A percentile compares a stretch with the other conserved stretches of the same genome.
Evolutionary conservation across 257 asterid genomes (phyloP).

Genomic region (Solanum tarapatanum): DNA sequence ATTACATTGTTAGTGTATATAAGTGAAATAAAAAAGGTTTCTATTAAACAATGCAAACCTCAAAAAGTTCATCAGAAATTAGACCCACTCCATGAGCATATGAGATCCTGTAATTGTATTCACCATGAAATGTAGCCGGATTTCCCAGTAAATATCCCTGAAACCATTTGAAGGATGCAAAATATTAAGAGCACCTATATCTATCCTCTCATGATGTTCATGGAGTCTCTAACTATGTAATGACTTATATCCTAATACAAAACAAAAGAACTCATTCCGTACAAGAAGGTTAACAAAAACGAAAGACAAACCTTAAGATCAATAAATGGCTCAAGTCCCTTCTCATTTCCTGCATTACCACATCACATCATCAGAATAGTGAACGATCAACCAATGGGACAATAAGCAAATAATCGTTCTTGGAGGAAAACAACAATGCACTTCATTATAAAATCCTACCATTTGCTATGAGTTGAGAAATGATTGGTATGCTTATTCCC

Average conservation of each 20-base stretch:
- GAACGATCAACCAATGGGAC: background rate
- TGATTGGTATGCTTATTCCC: slow-evolving; percentile 8
- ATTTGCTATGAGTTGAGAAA: slow-evolving; percentile 5
- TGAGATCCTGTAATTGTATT: background rate
- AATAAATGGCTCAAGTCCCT: slow-evolving; percentile 1
- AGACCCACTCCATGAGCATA: slow-evolving; percentile 9
- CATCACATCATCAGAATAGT: background rate
- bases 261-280: background rate
- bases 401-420: background rate
- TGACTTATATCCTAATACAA: background rate
- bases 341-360: slow-evolving; percentile 12
- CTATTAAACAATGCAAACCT: background rate
- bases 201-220: background rate
- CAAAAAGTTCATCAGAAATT: background rate
- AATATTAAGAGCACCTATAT: background rate
- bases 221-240: background rate
- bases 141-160: slow-evolving; percentile 19
- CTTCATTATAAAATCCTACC: background rate
- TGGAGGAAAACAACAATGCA: background rate
- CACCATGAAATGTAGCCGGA: slow-evolving; percentile 3
- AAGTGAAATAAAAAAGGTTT: background rate
- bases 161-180: background rate
- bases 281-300: background rate
- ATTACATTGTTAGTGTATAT: background rate
- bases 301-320: slow-evolving; percentile 5